phyloP scores from a whole-genome alignment of 495 filamentous ascomycete species.

The Pyrenula aspistea region DNA sequence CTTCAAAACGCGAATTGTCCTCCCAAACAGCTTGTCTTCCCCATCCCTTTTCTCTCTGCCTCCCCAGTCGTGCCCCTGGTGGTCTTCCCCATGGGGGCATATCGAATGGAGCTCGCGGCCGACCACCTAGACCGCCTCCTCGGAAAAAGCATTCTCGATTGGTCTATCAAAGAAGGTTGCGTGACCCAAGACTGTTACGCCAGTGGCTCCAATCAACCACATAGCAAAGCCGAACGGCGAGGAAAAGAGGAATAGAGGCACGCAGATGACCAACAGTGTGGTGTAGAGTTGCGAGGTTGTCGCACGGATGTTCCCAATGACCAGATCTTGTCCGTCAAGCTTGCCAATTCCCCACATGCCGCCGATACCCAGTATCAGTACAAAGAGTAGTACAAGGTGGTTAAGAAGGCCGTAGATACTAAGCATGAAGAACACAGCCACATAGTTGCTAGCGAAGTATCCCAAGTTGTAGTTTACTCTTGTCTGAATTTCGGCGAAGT shows the following conservation, averaged over 20 bases:
- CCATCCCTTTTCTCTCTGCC: conserved; percentile 43
- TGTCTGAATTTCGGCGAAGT: conserved; percentile 84
- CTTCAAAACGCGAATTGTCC: conserved; percentile 48
- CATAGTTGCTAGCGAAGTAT: conserved; percentile 98
- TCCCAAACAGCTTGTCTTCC: conserved; percentile 38
- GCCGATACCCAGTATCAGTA: conserved; percentile 71
- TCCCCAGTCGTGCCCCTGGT: conserved; percentile 67
- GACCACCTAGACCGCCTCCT: conserved; percentile 99
- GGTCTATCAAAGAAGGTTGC: conserved; percentile 95
- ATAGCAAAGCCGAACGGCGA: conserved; percentile 70
- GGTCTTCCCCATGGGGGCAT: conserved; percentile 97
- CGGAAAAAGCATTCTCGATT: conserved; percentile 99
- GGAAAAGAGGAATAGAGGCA: conserved; percentile 74
- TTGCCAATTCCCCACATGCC: conserved; percentile 86
- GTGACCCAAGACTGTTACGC: conserved; percentile 86
- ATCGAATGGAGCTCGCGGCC: conserved; percentile 96
- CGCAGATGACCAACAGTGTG: conserved; percentile 61
- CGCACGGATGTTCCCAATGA: conserved; percentile 65
- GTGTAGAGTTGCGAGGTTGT: conserved; percentile 96
- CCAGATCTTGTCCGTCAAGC: conserved; percentile 76
- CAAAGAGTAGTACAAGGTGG: conserved; percentile 73
- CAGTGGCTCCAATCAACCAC: conserved; percentile 91
- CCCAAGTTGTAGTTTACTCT: conserved; percentile 94
- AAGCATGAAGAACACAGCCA: conserved; percentile 82
- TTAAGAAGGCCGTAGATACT: conserved; percentile 90